Percentiles rank a stretch among this genome's conserved stretches.
Conservation (phyloP, 2,329 filamentous ascomycete species). For the Botrytis hyacinthi region DNA sequence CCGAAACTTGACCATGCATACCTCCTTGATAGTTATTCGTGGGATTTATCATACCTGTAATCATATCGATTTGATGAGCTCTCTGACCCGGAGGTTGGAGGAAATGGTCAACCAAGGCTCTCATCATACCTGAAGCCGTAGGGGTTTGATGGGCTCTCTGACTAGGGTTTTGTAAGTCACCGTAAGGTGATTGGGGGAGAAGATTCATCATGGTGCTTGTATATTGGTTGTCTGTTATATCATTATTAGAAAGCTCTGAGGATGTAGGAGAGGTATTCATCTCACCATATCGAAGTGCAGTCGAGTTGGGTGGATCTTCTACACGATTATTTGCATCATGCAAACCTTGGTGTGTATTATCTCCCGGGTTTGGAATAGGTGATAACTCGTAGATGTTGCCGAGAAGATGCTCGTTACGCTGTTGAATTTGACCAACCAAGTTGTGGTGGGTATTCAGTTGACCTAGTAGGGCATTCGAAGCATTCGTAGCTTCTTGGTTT, state of each 20-base stretch:
- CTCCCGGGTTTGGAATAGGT: not conserved
- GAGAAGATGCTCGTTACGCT: too few relatives aligned
- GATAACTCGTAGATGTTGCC: too few relatives aligned
- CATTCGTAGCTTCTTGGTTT: not conserved
- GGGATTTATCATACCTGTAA: not conserved
- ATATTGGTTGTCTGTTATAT: not conserved
- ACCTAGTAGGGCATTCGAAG: not conserved
- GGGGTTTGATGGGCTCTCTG: too few relatives aligned
- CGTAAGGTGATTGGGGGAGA: too few relatives aligned
- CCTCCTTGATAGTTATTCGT: not conserved
- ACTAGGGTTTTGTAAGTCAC: too few relatives aligned
- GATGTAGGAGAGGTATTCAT: not conserved
- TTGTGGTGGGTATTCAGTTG: not conserved
- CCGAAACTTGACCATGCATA: not conserved
- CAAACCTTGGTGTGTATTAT: not conserved
- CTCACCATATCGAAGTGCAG: not conserved
- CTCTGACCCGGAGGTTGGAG: not conserved
- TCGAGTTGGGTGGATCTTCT: too few relatives aligned
- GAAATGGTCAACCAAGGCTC: too few relatives aligned
- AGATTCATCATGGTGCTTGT: too few relatives aligned
- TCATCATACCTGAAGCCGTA: too few relatives aligned
- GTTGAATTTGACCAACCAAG: not conserved
- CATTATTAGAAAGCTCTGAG: not conserved
- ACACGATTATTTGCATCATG: too few relatives aligned
- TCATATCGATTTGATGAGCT: not conserved